Evolutionary conservation across 306 rosid genomes (phyloP), one percentile per base, ranked within the genome.

Genomic region (Canavalia ensiformis): DNA sequence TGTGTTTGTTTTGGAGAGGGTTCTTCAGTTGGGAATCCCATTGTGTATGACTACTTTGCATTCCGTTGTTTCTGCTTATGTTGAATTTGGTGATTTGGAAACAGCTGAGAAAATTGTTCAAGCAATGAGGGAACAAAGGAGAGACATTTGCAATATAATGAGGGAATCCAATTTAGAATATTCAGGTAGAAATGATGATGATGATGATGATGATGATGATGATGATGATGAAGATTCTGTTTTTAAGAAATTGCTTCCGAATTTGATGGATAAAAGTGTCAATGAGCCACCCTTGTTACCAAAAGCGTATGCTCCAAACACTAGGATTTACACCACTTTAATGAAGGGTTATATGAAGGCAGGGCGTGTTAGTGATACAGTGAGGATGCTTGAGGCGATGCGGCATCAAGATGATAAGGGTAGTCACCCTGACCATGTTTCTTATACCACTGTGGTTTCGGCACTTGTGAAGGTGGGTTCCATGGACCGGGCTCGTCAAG

Each of bases 321-420:
- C 99, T 4, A 91, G 99, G 84, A 89, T 92, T 28, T 95, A 91
- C 86, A 95, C 97, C 13, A 90, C 97, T 68, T 81, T 95, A 33
- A 95, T 95, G 99, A 95, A 95, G 75, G 98, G 98, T 62, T 95
- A 95, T 74, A 93, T 95, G 99, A 89, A 88, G 45, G 90, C 84
- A 2, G 97, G 98, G 25, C 92, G 99, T 6, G 97, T 91, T 25
- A 52, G 81, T 1, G 99, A 95, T 56, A 91, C 99, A 0, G 97
- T 95, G 54, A 81, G 91, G 60, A 90, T 89, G 95, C 93, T 95
- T 0, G 97, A 95, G 89, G 99, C 99, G 0, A 92, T 95, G 93
- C 87, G 95, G 76, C 85, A 78, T 50, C 91, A 84, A 67, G 94
- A 89, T n/a, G 96, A 93, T 77, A 78, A 49, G 69, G 84, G 88